Percentiles rank a stretch among this genome's conserved stretches.
Conservation (phyloP, 2,329 filamentous ascomycete genomes). For the Claviceps monticola region DNA sequence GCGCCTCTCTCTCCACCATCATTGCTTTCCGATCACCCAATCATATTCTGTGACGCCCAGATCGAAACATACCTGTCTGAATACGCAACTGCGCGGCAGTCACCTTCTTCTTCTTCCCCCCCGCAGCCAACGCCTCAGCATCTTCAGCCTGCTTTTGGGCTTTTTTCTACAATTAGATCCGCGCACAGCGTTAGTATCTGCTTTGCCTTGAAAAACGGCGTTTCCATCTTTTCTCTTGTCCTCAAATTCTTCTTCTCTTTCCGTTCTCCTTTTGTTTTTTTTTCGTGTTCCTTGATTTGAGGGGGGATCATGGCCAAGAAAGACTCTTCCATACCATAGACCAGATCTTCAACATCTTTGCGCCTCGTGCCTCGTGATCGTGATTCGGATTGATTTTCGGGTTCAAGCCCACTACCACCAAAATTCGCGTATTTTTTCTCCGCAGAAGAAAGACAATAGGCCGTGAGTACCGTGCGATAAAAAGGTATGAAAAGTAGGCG, state of each 20-base stretch:
- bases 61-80: slow-evolving; percentile 60
- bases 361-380: background rate
- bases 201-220: background rate
- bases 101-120: slow-evolving; percentile 94
- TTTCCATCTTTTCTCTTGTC: no score
- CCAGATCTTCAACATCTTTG: slow-evolving; percentile 97
- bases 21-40: no score
- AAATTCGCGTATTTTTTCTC: background rate
- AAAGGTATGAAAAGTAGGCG: no score
- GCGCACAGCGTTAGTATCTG: slow-evolving; percentile 6
- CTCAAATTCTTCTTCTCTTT: background rate
- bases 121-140: slow-evolving; percentile 54
- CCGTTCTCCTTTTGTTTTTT: background rate
- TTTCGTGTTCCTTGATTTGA: no score
- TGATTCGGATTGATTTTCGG: no score
- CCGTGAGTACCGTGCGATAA: no score
- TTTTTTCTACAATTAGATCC: slow-evolving; percentile 54
- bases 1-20: no score
- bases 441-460: no score
- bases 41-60: no score
- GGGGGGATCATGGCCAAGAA: background rate
- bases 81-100: slow-evolving; percentile 90
- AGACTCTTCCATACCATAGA: slow-evolving; percentile 61
- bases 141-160: slow-evolving; percentile 92
- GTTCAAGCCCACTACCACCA: background rate